Evolutionary conservation across 768 basidiomycete genomes (phyloP).

Genomic region (Panus rudis): DNA sequence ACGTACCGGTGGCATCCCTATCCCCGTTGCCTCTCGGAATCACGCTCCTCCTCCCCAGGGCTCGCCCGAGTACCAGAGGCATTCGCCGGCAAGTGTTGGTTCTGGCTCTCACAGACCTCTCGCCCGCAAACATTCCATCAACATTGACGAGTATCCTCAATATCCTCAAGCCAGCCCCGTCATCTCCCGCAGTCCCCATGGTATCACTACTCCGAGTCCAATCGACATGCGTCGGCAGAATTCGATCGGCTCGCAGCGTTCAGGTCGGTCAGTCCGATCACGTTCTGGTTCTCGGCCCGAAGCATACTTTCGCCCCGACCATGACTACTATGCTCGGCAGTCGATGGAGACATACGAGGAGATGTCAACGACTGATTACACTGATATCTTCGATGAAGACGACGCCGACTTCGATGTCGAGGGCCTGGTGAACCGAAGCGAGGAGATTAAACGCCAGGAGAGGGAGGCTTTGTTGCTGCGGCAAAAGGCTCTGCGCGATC

Average conservation of each 20-base stretch:
- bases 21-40: neutral
- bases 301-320: constrained; percentile 8
- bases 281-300: constrained; percentile 15
- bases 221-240: constrained; percentile 12
- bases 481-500: constrained; percentile 13
- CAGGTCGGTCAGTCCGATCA: constrained; percentile 10
- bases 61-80: constrained; percentile 8
- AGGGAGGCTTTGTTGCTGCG: constrained; percentile 25
- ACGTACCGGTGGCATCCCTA: constrained; percentile 6
- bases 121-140: constrained; percentile 2
- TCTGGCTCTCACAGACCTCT: no score
- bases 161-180: constrained; percentile 21
- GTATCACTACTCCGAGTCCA: neutral
- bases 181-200: neutral
- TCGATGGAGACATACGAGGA: constrained; percentile 16
- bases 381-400: constrained; percentile 9
- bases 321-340: constrained; percentile 8
- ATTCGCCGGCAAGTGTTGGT: constrained; percentile 3
- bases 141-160: constrained; percentile 15
- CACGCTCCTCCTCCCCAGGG: neutral
- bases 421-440: constrained; percentile 21
- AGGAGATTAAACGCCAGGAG: constrained; percentile 23
- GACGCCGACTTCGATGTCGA: constrained; percentile 16
- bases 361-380: constrained; percentile 11
- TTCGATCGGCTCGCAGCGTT: constrained; percentile 16